Percentiles rank a stretch among this genome's conserved stretches.
These are phyloP conservation scores for Panicum virgatum DNA, from an alignment of 202 grass and related monocot genomes.

Conservation along the genomic window DNA sequence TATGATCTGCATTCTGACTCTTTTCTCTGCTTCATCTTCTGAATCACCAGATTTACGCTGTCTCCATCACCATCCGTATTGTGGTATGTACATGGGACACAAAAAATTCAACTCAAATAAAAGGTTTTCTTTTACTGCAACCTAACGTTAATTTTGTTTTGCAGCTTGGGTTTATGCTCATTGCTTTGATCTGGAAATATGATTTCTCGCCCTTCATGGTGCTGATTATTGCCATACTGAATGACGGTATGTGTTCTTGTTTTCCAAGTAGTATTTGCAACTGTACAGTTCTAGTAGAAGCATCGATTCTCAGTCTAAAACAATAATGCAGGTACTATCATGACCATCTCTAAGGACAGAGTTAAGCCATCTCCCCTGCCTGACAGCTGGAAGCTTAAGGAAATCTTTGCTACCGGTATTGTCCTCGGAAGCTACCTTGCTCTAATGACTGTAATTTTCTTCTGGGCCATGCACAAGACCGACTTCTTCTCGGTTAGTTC, in stretches of 20 bases:
- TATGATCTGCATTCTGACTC: conserved; percentile 6
- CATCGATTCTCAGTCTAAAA: conserved; percentile 13
- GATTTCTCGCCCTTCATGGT: conserved; percentile 99
- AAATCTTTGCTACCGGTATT: conserved; percentile 92
- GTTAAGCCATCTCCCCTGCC: conserved; percentile 92
- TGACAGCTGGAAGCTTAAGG: conserved; percentile 97
- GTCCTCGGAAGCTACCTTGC: conserved; percentile 90
- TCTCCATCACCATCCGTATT: conserved; percentile 99
- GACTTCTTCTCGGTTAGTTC: conserved; percentile 79
- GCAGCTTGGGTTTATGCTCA: conserved; percentile 93
- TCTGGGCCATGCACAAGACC: conserved; percentile 89
- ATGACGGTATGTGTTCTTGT: conserved; percentile 67
- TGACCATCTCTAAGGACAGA: conserved; percentile 99
- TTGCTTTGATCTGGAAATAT: conserved; percentile 94
- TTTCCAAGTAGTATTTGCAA: not conserved
- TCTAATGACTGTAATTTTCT: conserved; percentile 96
- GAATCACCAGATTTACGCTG: conserved; percentile 82
- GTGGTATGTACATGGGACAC: conserved; percentile 61
- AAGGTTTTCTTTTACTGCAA: not conserved
- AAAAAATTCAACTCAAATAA: not conserved
- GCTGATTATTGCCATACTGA: conserved; percentile 98
- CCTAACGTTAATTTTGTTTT: conserved; percentile 29
- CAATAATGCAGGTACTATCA: conserved; percentile 81
- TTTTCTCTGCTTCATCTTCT: conserved; percentile 17
- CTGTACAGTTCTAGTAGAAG: not conserved